Evolutionary conservation across 2,329 filamentous ascomycete species (phyloP), one percentile per base, ranked within the genome.

Genomic region (Dendryphion nanum): DNA sequence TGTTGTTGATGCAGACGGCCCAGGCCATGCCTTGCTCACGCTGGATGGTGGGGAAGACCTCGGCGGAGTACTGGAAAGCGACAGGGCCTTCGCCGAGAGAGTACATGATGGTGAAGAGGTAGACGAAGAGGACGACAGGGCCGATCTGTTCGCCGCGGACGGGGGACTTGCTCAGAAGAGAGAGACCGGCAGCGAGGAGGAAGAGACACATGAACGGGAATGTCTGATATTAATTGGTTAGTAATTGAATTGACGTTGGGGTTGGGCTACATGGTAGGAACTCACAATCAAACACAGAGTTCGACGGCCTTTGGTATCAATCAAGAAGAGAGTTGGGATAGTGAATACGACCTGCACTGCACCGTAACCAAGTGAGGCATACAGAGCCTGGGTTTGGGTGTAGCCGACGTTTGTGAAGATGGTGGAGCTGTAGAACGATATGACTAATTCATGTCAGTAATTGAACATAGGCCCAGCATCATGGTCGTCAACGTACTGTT

Each of bases 381-480:
- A 64, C 7, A 66, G 37, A 3, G 63, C 61, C 40, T 66, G 42
- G 2, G 35, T 42, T 1, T 29, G 10, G 1, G 40, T 47, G 47
- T 61, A 64, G 3, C 61, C 61, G 23, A 49, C 61, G 2, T 56
- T 29, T 0, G 85, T 90, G 59, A 93, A 88, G 37, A 84, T 57
- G 53, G 91, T 53, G 1, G 57, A 90, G 57, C 94, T 95, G 32
- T 89, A 93, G 40, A 84, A 74, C 0, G 89, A 89, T 12, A 95
- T 85, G 2, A 82, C 83, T 45, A 90, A 73, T 1, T 85, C 85
- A 86, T 32, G 91, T 74, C 0, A 86, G 90, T 5, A 86, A 86
- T 20, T 13, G 18, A 15, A 2, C 14, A 5, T 17, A 1, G 40
- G 41, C 46, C 39, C 45, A 93, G 64, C 91, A n/a, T 91, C 86